Evolutionary conservation across 805 yeast species (phyloP).

Genomic region (Kazachstania viticola): DNA sequence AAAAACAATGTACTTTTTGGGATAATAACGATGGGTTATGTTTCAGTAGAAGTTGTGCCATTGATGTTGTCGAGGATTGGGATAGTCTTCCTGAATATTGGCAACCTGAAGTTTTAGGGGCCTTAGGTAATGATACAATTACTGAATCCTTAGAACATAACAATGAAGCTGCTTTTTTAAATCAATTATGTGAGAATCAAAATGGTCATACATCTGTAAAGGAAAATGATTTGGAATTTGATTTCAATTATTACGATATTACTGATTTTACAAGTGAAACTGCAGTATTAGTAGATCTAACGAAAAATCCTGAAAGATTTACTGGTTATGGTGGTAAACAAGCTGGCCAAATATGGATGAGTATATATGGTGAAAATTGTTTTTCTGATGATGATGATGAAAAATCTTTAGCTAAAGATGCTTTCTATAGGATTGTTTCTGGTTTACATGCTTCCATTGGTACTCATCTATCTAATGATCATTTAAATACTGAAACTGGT

Average conservation of each 20-base stretch:
- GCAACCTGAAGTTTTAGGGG: conserved; percentile 56
- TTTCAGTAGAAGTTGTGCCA: conserved; percentile 81
- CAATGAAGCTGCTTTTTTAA: conserved; percentile 27
- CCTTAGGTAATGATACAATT: conserved; percentile 22
- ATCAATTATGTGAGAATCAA: conserved; percentile 27
- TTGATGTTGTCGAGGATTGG: conserved; percentile 70
- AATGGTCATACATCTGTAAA: conserved; percentile 5
- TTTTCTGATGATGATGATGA: conserved; percentile 44
- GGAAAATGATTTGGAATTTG: conserved; percentile 16
- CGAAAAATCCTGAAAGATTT: conserved; percentile 87
- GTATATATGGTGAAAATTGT: conserved; percentile 86
- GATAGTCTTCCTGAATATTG: conserved; percentile 58
- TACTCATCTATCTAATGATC: conserved; percentile 83
- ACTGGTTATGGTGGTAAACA: conserved; percentile 95
- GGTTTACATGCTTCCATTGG: conserved; percentile 96
- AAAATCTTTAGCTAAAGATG: conserved; percentile 73
- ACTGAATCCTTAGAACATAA: conserved; percentile 23
- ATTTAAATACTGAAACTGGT: conserved; percentile 56
- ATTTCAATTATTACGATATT: conserved; percentile 58
- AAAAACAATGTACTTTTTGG: conserved; percentile 79
- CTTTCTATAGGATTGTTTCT: conserved; percentile 74
- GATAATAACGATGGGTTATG: conserved; percentile 68
- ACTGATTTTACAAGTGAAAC: conserved; percentile 48
- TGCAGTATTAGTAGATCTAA: conserved; percentile 74
- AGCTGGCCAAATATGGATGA: conserved; percentile 84